phyloP scores from a whole-genome alignment of 2,329 filamentous ascomycete species.

The Trichoderma asperellum region DNA sequence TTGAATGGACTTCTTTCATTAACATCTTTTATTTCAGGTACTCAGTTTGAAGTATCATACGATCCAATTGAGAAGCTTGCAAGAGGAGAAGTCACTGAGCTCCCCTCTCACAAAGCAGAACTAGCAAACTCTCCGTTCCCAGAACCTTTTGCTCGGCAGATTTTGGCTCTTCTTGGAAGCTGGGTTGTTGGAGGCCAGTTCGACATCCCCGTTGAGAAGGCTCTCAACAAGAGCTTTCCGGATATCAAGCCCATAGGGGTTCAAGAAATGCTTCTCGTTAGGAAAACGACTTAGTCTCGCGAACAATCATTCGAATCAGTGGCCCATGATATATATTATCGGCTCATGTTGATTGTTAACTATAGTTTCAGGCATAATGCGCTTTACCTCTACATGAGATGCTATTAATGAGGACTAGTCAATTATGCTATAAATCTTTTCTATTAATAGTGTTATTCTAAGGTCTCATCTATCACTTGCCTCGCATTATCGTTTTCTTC shows the following conservation, averaged over 20 bases:
- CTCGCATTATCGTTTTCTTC: not conserved
- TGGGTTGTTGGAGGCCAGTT: conserved; percentile 16
- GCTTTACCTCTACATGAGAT: not conserved
- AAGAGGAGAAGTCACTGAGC: conserved; percentile 2
- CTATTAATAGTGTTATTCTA: not conserved
- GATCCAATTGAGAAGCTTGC: not conserved
- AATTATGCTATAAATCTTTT: not conserved
- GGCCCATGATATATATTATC: no score
- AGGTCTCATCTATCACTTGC: not conserved
- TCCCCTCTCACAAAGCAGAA: not conserved
- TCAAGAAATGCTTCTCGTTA: not conserved
- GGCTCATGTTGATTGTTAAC: not conserved
- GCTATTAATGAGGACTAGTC: not conserved
- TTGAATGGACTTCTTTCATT: not conserved
- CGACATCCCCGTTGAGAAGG: not conserved
- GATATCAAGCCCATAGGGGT: not conserved
- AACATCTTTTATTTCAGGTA: not conserved
- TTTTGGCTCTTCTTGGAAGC: not conserved
- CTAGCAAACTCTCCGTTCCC: conserved; percentile 9
- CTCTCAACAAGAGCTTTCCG: conserved; percentile 11
- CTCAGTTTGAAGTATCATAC: conserved; percentile 3
- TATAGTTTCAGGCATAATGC: not conserved
- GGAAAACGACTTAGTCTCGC: not conserved
- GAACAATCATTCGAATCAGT: not conserved
- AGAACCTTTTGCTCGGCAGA: conserved; percentile 2